These are phyloP conservation scores for Acanthamoeba healyi DNA, from an alignment of 208 protist species.

Conservation along the genomic window DNA sequence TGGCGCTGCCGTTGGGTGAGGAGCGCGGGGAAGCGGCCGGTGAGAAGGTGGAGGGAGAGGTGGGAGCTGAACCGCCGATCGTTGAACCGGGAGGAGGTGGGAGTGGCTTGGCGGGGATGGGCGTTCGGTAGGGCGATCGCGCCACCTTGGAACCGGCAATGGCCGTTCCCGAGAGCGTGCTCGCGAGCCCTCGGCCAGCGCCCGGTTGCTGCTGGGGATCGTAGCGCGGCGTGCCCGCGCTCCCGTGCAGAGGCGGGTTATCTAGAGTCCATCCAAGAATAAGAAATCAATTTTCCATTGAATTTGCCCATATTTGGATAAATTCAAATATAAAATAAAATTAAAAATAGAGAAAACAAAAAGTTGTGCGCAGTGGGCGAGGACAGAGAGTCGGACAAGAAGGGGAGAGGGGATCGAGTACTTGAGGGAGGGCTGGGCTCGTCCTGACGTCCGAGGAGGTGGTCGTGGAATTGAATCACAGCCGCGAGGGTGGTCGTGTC, in stretches of 20 bases:
- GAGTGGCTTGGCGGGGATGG: constrained; percentile 17
- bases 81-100: background rate
- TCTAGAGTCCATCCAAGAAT: background rate
- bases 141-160: background rate
- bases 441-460: background rate
- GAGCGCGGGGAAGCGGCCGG: background rate
- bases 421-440: background rate
- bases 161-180: background rate
- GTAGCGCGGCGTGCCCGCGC: background rate
- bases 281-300: background rate
- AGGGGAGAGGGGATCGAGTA: background rate
- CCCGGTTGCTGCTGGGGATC: background rate
- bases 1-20: background rate
- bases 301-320: background rate
- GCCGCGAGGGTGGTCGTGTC: background rate
- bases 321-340: too few relatives aligned
- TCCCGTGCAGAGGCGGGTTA: background rate
- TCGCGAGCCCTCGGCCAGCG: background rate
- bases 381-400: background rate
- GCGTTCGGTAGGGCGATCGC: background rate
- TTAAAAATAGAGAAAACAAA: too few relatives aligned
- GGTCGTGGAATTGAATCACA: background rate
- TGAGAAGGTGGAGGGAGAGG: background rate
- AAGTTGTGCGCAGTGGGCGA: too few relatives aligned
- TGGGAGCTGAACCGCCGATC: background rate